Evolutionary conservation across 2,329 filamentous ascomycete genomes (phyloP).

Genomic region (Lachnellula arida): DNA sequence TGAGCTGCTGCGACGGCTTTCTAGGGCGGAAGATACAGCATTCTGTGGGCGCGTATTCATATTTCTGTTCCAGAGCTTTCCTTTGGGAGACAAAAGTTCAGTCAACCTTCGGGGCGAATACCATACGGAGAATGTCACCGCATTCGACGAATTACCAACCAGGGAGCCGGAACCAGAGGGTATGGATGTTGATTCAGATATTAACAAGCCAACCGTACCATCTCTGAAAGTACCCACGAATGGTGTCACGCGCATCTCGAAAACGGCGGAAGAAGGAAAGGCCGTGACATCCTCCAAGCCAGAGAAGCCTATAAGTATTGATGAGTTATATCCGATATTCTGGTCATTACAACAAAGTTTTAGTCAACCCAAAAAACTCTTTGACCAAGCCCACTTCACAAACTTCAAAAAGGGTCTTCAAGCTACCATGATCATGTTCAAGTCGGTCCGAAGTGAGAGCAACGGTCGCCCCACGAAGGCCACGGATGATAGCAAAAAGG

Average conservation of each 20-base stretch:
- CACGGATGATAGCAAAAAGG: conserved; percentile 58
- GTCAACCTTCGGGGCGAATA: conserved; percentile 96
- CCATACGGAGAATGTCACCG: conserved; percentile 90
- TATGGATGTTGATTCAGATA: conserved; percentile 63
- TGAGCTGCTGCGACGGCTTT: conserved; percentile 85
- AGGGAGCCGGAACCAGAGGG: conserved; percentile 40
- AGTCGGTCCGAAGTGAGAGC: conserved; percentile 51
- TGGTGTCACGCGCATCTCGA: conserved; percentile 17
- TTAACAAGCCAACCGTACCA: conserved; percentile 23
- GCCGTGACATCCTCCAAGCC: conserved; percentile 38
- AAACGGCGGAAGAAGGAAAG: conserved; percentile 2
- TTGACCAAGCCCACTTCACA: conserved; percentile 63
- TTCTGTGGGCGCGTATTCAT: conserved; percentile 98
- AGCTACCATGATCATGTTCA: conserved; percentile 69
- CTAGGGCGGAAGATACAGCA: conserved; percentile 92
- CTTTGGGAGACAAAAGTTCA: conserved; percentile 91
- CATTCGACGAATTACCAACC: conserved; percentile 59
- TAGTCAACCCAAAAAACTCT: conserved; percentile 81
- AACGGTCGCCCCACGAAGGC: conserved; percentile 47
- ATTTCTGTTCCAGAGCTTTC: conserved; percentile 97
- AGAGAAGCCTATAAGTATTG: conserved; percentile 57
- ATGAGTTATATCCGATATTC: conserved; percentile 82
- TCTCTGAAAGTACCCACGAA: conserved; percentile 27
- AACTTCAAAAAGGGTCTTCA: conserved; percentile 60
- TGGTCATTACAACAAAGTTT: conserved; percentile 93